Evolutionary conservation across 768 basidiomycete genomes (phyloP).

Genomic region (Auriscalpium orientale): DNA sequence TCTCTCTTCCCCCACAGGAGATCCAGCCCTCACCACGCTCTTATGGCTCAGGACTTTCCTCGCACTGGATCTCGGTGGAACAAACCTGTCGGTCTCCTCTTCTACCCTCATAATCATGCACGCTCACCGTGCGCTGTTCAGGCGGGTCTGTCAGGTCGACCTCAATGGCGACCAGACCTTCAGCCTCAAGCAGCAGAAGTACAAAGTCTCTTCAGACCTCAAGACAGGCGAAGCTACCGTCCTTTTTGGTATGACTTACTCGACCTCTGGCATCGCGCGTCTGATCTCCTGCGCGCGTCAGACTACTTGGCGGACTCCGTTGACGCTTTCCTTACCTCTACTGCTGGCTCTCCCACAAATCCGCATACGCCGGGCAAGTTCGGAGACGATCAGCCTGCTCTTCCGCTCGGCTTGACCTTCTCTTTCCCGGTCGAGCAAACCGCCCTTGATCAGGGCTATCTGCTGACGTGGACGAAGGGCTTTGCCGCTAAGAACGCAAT

Average conservation of each 20-base stretch:
- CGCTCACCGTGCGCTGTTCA: slow-evolving; percentile 23
- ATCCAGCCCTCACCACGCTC: not conserved
- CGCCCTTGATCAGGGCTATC: slow-evolving; percentile 80
- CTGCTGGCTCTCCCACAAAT: not conserved
- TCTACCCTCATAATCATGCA: not conserved
- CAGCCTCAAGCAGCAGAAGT: slow-evolving; percentile 88
- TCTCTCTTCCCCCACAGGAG: not conserved
- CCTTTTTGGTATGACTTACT: slow-evolving; percentile 62
- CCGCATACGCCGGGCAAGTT: slow-evolving; percentile 19
- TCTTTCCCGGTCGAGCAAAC: slow-evolving; percentile 98
- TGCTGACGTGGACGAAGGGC: slow-evolving; percentile 95
- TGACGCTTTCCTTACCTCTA: slow-evolving; percentile 83
- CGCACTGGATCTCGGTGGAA: slow-evolving; percentile 94
- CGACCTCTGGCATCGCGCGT: not conserved
- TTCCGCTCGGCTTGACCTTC: slow-evolving; percentile 88
- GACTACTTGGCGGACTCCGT: slow-evolving; percentile 98
- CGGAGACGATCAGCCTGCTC: slow-evolving; percentile 26
- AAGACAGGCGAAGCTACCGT: slow-evolving; percentile 87
- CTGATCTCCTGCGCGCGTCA: slow-evolving; percentile 23
- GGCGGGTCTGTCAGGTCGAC: slow-evolving; percentile 91
- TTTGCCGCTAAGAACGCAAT: slow-evolving; percentile 88
- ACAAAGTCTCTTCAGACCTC: slow-evolving; percentile 87
- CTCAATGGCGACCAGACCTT: slow-evolving; percentile 89
- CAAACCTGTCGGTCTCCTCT: slow-evolving; percentile 70
- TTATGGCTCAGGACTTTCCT: slow-evolving; percentile 69